phyloP scores from a whole-genome alignment of 257 asterid species.

The Verbena officinalis region DNA sequence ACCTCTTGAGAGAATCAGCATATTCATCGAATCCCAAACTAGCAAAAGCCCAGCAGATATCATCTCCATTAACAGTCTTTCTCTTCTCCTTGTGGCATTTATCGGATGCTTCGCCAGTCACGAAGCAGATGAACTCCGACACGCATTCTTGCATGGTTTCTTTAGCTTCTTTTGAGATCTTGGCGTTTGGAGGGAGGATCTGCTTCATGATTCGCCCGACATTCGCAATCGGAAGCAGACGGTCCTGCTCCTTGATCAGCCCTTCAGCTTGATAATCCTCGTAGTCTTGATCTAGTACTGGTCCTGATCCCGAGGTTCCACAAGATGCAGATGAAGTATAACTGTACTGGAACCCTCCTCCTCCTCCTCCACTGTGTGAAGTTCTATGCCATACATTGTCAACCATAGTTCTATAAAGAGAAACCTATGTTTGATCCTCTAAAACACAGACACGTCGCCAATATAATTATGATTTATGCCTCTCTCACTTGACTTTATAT shows the following conservation, averaged over 20 bases:
- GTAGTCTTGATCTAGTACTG: neutral
- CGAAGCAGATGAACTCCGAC: conserved; percentile 66
- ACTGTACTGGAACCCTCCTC: neutral
- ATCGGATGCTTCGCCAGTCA: conserved; percentile 62
- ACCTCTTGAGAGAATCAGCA: conserved; percentile 40
- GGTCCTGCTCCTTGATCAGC: conserved; percentile 11
- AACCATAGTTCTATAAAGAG: conserved; percentile 24
- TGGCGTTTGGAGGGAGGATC: conserved; percentile 58
- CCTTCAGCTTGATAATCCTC: neutral
- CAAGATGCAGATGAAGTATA: neutral
- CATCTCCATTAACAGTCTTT: conserved; percentile 62
- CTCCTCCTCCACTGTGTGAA: conserved; percentile 2
- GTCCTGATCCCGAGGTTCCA: neutral
- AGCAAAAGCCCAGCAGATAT: conserved; percentile 53
- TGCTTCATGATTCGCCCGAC: conserved; percentile 64
- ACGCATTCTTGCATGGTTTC: conserved; percentile 67
- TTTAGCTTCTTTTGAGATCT: conserved; percentile 56
- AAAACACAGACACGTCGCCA: conserved; percentile 32
- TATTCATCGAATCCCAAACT: conserved; percentile 58
- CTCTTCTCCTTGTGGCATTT: conserved; percentile 55
- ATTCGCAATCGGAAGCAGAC: conserved; percentile 58
- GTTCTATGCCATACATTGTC: conserved; percentile 21
- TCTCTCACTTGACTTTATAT: neutral
- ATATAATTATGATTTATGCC: neutral
- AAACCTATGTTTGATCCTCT: conserved; percentile 19